Conservation (phyloP, 495 filamentous ascomycete species). For the Lasiosphaeria miniovina region DNA sequence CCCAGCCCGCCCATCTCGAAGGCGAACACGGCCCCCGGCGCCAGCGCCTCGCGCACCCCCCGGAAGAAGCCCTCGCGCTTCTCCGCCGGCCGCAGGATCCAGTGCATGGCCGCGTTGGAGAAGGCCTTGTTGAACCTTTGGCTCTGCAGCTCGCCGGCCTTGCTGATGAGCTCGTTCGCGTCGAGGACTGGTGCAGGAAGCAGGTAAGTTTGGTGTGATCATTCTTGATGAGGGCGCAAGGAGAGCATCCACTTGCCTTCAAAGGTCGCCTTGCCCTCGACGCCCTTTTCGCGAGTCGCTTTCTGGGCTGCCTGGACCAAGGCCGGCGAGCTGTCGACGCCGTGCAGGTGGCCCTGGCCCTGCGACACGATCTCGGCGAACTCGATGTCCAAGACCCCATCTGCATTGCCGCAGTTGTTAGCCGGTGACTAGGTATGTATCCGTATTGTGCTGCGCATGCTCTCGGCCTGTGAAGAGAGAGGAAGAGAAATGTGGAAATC, state of each 20-base stretch:
- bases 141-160: conserved; percentile 21
- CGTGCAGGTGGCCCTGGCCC: conserved; percentile 50
- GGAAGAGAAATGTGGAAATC: neutral
- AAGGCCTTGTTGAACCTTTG: conserved; percentile 60
- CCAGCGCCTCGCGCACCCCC: conserved; percentile 48
- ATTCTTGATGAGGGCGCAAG: neutral
- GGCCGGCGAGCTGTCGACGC: conserved; percentile 61
- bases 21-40: conserved; percentile 57
- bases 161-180: conserved; percentile 27
- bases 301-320: conserved; percentile 60
- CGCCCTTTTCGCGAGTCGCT: conserved; percentile 8
- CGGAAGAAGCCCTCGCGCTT: conserved; percentile 40
- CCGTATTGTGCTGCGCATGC: neutral
- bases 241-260: conserved; percentile 31
- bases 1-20: conserved; percentile 76
- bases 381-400: conserved; percentile 61
- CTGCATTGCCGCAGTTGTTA: conserved; percentile 20
- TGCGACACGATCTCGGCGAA: conserved; percentile 44
- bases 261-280: conserved; percentile 37
- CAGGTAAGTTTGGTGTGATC: too few relatives aligned
- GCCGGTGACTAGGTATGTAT: neutral
- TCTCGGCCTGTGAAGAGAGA: neutral
- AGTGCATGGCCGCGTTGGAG: conserved; percentile 77
- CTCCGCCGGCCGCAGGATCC: conserved; percentile 57
- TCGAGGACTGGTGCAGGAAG: conserved; percentile 30